phyloP scores from a whole-genome alignment of 2,329 filamentous ascomycete genomes.

The Aspergillus viridinutans region DNA sequence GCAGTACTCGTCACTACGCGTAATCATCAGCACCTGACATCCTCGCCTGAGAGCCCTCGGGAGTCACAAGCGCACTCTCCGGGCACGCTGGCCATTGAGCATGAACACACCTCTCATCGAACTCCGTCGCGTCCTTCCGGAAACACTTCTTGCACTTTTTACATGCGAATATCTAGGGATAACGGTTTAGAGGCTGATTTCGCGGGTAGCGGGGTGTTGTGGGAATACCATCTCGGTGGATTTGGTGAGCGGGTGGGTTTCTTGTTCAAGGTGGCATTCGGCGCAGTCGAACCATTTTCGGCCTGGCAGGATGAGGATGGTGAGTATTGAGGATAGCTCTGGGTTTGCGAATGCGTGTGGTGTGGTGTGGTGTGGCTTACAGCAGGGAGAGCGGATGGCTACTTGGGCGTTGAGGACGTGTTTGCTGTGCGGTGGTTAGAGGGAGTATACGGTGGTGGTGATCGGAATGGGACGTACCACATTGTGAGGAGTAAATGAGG shows the following conservation, averaged over 20 bases:
- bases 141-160: slow-evolving; percentile 99
- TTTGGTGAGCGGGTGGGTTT: slow-evolving; percentile 72
- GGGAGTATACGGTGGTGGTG: not conserved
- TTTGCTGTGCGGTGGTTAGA: slow-evolving; percentile 60
- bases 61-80: not conserved
- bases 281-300: slow-evolving; percentile 99
- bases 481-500: not conserved
- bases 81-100: not conserved
- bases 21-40: not conserved
- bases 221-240: slow-evolving; percentile 68
- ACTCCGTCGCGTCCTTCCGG: slow-evolving; percentile 85
- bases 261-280: slow-evolving; percentile 82
- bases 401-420: slow-evolving; percentile 98
- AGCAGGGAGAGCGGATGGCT: slow-evolving; percentile 90
- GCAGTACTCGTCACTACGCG: slow-evolving; percentile 86
- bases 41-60: not conserved
- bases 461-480: not conserved
- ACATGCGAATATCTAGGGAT: slow-evolving; percentile 68
- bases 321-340: not conserved
- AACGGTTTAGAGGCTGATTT: not conserved
- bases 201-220: slow-evolving; percentile 4
- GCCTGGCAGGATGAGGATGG: slow-evolving; percentile 48
- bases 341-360: not conserved
- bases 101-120: slow-evolving; percentile 66
- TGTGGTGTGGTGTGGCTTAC: slow-evolving; percentile 49